A percentile compares a stretch with the other conserved stretches of the same genome.
Evolutionary conservation across 495 filamentous ascomycete genomes (phyloP).

Genomic region (Podospora anserina): DNA sequence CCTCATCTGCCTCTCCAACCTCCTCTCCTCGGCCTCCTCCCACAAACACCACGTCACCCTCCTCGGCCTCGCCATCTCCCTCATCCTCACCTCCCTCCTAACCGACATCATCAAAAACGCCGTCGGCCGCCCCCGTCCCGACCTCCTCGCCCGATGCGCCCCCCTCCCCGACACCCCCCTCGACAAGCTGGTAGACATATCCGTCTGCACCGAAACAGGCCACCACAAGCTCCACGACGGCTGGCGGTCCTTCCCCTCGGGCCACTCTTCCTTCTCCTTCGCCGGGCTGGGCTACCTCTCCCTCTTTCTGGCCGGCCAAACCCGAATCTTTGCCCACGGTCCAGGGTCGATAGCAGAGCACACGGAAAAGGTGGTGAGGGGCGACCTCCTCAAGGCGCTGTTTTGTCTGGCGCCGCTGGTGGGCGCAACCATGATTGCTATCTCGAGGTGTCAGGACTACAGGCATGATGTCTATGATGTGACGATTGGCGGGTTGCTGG

Average conservation of each 20-base stretch:
- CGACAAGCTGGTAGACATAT: slow-evolving; percentile 65
- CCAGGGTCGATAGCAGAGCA: slow-evolving; percentile 30
- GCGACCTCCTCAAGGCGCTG: slow-evolving; percentile 64
- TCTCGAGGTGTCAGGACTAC: slow-evolving; percentile 91
- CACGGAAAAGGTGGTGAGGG: slow-evolving; percentile 31
- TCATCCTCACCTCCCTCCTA: slow-evolving; percentile 75
- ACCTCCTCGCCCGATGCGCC: slow-evolving; percentile 84
- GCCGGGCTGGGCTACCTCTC: slow-evolving; percentile 78
- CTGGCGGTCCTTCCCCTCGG: slow-evolving; percentile 88
- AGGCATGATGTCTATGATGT: slow-evolving; percentile 95
- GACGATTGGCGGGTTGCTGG: slow-evolving; percentile 68
- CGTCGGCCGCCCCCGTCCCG: slow-evolving; percentile 85
- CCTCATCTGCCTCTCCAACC: slow-evolving; percentile 59
- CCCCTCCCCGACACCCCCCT: slow-evolving; percentile 62
- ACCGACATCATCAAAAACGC: slow-evolving; percentile 92
- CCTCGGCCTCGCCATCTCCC: slow-evolving; percentile 71
- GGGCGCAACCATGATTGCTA: slow-evolving; percentile 80
- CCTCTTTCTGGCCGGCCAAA: slow-evolving; percentile 74
- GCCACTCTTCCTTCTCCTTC: slow-evolving; percentile 85
- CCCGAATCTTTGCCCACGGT: slow-evolving; percentile 72
- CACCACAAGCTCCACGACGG: slow-evolving; percentile 84
- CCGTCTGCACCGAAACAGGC: slow-evolving; percentile 75
- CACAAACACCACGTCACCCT: slow-evolving; percentile 87
- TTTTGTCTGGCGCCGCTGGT: slow-evolving; percentile 68
- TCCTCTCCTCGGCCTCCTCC: slow-evolving; percentile 53